Evolutionary conservation across 163 green algal species (phyloP), one percentile per base, ranked within the genome.

Genomic region (Scenedesmus sp.): DNA sequence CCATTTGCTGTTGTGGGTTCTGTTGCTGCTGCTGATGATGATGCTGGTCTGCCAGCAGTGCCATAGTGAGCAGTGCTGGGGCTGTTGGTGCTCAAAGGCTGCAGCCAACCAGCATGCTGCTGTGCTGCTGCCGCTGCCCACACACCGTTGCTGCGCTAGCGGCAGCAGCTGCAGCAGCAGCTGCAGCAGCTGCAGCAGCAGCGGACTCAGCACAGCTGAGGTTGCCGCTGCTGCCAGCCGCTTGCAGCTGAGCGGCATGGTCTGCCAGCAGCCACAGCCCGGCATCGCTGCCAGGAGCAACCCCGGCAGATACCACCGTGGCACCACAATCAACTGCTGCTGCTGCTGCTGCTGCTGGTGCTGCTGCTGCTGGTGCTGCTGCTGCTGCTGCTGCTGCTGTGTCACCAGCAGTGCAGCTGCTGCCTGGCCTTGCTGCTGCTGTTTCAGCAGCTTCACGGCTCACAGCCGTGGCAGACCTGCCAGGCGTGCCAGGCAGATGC

Each of bases 251-350:
- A 35, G 86, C 78, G 18, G 86, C 86, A 79, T 91, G 86, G 35
- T 91, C 76, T 49, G 86, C 86, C 35, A 91, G 53, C 86, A 91
- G 76, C 86, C 78, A 85, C 37, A 91, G n/a, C 18, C 73, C 86
- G 9, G 70, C 86, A 9, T 86, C 76, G 53, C 40, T 89, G 43
- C 61, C 84, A 10, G 46, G 42, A 22, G 84, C 24, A 30, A 81
- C 84, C 26, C 37, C 68, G 35, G 65, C 24, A 30, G 26, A 49
- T 37, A 30, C 22, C 6, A 26, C 3, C 24, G 18, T 22, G 43
- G 79, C 30, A 40, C 30, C 65, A 76, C 0, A 16, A 7, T 24
- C 30, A 40, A 0, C 9, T 0, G 3, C 65, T 76, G 65, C 65
- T n/a, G n/a, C n/a, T n/a, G n/a, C n/a, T n/a, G n/a, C n/a, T n/a